Base-by-base conservation (phyloP, 1,284 basidiomycete genomes). In the Phlebopus sp. region DNA sequence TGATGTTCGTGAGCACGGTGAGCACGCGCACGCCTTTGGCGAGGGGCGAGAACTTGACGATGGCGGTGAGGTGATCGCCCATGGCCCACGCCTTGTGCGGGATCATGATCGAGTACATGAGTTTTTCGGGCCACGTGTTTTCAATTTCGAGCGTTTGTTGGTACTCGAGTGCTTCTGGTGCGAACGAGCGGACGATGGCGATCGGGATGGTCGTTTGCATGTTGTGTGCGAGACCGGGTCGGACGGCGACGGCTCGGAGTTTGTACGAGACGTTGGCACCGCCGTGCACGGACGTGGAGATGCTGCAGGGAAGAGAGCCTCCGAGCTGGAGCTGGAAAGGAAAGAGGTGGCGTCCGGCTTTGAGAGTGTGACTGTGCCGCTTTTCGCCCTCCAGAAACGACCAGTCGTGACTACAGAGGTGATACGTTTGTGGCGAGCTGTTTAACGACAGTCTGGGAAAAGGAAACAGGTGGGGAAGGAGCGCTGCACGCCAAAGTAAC, bases 111-210 rank as follows among this genome's bases (percentile, higher is more conserved):
- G 86, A 84, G 69, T 94, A 94, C 89, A 93, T 93, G 66, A 95
- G 73, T 71, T 96, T 97, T 34, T 89, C 88, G 0, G 94, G 93
- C 94, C 94, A 97, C 11, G 92, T 94, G 67, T 95, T 96, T 68
- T 96, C 92, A 53, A 90, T 86, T 67, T 97, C 94, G 50, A 96
- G 79, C 1, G 92, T 93, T 67, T 97, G 93, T 62, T 92, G 93
- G 73, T 92, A 97, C 68, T 97, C 94, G 58, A 96, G 79, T 1
- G 93, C 87, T 55, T 95, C 92, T 2, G 81, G 67, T 5, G 82
- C 76, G 59, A 92, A 88, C 2, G 85, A 82, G 48, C 92, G 82
- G 41, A 88, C 59, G 53, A 97, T 73, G 51, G 75, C 72, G 48
- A 97, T 78, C 10, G 82, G 78, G 39, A 73, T 69, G 41, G 75